Conservation (phyloP, 1,284 basidiomycete species). For the Takashimella koratensis region DNA sequence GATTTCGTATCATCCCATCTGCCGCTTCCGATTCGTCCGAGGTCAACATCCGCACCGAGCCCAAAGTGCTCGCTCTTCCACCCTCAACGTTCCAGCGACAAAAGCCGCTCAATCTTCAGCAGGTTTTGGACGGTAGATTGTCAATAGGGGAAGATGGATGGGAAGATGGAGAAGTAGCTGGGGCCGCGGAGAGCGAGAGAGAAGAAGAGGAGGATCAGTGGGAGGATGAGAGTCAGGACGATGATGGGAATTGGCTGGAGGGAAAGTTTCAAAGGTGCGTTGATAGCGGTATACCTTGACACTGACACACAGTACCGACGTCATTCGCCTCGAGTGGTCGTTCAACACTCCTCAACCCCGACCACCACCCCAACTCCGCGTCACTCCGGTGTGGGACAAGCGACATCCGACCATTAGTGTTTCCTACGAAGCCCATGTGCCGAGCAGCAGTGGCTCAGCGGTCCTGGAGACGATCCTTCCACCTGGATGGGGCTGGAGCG, state of each 20-base stretch:
- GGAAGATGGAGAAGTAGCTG: slow-evolving; percentile 36
- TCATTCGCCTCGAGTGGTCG: slow-evolving; percentile 35
- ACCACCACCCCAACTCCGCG: slow-evolving; percentile 17
- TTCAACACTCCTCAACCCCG: slow-evolving; percentile 9
- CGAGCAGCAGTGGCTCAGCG: not conserved
- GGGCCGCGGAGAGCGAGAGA: slow-evolving; percentile 12
- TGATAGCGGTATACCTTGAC: not conserved
- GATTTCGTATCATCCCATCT: slow-evolving; percentile 28
- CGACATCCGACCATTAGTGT: slow-evolving; percentile 22
- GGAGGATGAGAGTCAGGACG: slow-evolving; percentile 13
- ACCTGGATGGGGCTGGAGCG: slow-evolving; percentile 38
- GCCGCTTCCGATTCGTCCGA: slow-evolving; percentile 14
- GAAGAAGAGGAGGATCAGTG: slow-evolving; percentile 18
- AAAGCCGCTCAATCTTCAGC: not conserved
- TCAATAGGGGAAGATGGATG: slow-evolving; percentile 36
- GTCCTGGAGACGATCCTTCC: slow-evolving; percentile 27
- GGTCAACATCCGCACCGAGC: slow-evolving; percentile 34
- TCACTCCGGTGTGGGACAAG: slow-evolving; percentile 26
- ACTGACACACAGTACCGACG: slow-evolving; percentile 30
- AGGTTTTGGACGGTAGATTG: too few relatives aligned
- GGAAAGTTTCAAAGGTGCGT: slow-evolving; percentile 41
- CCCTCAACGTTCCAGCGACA: slow-evolving; percentile 13
- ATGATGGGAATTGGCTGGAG: slow-evolving; percentile 32
- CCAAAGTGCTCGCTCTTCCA: slow-evolving; percentile 31
- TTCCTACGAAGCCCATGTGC: slow-evolving; percentile 18